Percentiles rank a stretch among this genome's conserved stretches.
Conservation (phyloP, 768 basidiomycete genomes). For the Mycena alexandri region DNA sequence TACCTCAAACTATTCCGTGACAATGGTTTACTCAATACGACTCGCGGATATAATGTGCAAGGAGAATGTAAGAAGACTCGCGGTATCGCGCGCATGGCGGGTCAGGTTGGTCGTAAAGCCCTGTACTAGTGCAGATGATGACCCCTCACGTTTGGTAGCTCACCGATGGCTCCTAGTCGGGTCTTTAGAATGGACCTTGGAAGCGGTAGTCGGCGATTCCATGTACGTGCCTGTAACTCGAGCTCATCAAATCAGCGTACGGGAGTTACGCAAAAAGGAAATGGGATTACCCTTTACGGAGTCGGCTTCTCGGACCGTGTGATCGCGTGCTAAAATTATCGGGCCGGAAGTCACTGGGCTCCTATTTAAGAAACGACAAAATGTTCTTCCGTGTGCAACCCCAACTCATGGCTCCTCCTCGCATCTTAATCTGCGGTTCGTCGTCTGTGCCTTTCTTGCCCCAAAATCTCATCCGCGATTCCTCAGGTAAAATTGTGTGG, state of each 20-base stretch:
- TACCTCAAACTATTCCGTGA: constrained; percentile 74
- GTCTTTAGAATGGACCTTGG: neutral
- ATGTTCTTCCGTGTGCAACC: constrained; percentile 7
- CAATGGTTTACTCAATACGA: constrained; percentile 61
- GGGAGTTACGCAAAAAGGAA: constrained; percentile 14
- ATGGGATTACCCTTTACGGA: constrained; percentile 14
- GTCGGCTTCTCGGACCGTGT: constrained; percentile 24
- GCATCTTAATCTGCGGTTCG: constrained; percentile 48
- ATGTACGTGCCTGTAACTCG: constrained; percentile 8
- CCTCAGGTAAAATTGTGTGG: constrained; percentile 80
- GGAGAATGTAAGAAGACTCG: constrained; percentile 77
- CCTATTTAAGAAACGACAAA: constrained; percentile 11
- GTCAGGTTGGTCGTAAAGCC: constrained; percentile 49
- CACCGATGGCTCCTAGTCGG: constrained; percentile 3
- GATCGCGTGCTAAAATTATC: constrained; percentile 16
- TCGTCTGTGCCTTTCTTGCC: neutral
- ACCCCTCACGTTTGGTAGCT: constrained; percentile 5
- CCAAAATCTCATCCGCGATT: constrained; percentile 2
- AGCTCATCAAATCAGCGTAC: constrained; percentile 3
- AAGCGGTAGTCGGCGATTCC: constrained; percentile 12
- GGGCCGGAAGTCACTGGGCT: constrained; percentile 14
- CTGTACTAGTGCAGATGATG: neutral
- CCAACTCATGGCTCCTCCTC: constrained; percentile 46
- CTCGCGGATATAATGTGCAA: constrained; percentile 64
- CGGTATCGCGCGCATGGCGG: constrained; percentile 56